These are phyloP conservation scores for Penicillium silybi DNA, from an alignment of 495 filamentous ascomycete genomes.

Conservation along the genomic window DNA sequence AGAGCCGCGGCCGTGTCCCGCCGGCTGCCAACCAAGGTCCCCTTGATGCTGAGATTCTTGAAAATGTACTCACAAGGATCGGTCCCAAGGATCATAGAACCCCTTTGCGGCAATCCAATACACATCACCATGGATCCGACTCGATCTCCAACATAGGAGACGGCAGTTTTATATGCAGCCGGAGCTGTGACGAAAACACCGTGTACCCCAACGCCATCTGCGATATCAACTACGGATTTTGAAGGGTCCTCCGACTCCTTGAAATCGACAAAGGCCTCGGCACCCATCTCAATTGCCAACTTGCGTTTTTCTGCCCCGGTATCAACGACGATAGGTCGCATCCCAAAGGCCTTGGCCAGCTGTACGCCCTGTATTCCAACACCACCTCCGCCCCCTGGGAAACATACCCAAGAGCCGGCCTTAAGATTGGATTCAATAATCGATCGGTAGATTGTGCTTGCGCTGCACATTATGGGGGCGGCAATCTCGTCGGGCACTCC, in stretches of 20 bases:
- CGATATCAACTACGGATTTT: constrained; percentile 35
- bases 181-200: constrained; percentile 50
- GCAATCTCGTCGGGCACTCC: constrained; percentile 53
- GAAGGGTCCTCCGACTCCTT: constrained; percentile 31
- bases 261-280: constrained; percentile 51
- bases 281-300: constrained; percentile 43
- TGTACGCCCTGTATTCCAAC: constrained; percentile 61
- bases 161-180: constrained; percentile 39
- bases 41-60: constrained; percentile 43
- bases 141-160: constrained; percentile 36
- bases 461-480: constrained; percentile 59
- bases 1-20: constrained; percentile 41
- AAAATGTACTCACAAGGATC: constrained; percentile 42
- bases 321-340: constrained; percentile 51
- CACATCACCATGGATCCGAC: constrained; percentile 46
- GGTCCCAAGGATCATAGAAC: constrained; percentile 30
- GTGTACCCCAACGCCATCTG: constrained; percentile 46
- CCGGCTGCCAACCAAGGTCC: constrained; percentile 46
- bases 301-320: constrained; percentile 37
- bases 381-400: constrained; percentile 52
- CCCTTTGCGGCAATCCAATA: constrained; percentile 33
- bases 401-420: constrained; percentile 58
- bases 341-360: constrained; percentile 54
- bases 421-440: constrained; percentile 51
- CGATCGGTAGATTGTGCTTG: constrained; percentile 53